Conservation (phyloP, 2,329 filamentous ascomycete species). For the Knoxdaviesia proteae region DNA sequence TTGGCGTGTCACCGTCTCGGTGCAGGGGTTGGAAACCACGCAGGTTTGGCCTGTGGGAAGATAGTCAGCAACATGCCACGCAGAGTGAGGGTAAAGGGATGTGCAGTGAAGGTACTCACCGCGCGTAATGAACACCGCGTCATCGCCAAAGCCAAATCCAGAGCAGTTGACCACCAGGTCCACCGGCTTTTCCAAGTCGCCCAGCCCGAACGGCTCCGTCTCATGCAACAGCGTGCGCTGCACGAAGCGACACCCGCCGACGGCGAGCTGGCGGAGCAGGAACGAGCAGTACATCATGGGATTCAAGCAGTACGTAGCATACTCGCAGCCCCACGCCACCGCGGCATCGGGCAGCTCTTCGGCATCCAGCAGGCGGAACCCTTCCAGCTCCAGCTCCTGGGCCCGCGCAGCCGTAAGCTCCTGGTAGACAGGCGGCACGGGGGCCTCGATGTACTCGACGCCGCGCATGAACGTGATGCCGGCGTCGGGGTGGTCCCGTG, state of each 20-base stretch:
- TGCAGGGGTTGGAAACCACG: slow-evolving; percentile 17
- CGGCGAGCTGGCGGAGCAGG: slow-evolving; percentile 14
- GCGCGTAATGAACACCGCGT: slow-evolving; percentile 20
- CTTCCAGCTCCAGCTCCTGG: slow-evolving; percentile 13
- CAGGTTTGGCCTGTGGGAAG: slow-evolving; percentile 20
- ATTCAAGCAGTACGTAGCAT: slow-evolving; percentile 33
- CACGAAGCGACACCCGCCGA: slow-evolving; percentile 11
- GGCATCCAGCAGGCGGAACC: slow-evolving; percentile 15
- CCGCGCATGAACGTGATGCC: slow-evolving; percentile 28
- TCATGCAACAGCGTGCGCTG: slow-evolving; percentile 8
- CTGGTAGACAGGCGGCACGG: slow-evolving; percentile 16
- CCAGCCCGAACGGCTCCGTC: slow-evolving; percentile 6
- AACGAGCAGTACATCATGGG: slow-evolving; percentile 31
- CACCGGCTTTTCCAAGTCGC: slow-evolving; percentile 16
- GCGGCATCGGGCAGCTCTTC: slow-evolving; percentile 18
- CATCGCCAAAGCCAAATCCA: slow-evolving; percentile 22
- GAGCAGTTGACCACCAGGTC: slow-evolving; percentile 22
- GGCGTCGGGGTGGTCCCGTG: slow-evolving; percentile 13
- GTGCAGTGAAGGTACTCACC: slow-evolving; percentile 10
- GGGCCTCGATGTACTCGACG: slow-evolving; percentile 29
- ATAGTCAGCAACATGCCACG: not conserved
- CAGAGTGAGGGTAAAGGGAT: not conserved
- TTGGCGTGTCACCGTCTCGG: slow-evolving; percentile 33
- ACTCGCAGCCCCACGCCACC: slow-evolving; percentile 25
- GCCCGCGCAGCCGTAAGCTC: slow-evolving; percentile 14